Evolutionary conservation across 1,139 yeast species (phyloP), one percentile per base, ranked within the genome.

Genomic region (Blastobotrys ciferrii): DNA sequence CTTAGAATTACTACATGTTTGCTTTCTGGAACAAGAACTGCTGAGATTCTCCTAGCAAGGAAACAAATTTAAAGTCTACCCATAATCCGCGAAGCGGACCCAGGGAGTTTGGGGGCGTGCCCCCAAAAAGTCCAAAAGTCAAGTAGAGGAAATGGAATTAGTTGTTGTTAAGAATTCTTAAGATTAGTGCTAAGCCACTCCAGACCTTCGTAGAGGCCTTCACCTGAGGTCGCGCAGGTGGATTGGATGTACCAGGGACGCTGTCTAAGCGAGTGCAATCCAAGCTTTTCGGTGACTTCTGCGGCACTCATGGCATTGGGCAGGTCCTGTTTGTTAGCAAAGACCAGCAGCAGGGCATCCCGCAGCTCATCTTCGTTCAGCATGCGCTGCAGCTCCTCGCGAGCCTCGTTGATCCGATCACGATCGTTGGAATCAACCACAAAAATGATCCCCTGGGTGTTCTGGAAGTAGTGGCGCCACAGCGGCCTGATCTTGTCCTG

Each of bases 251-350:
- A 87, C 96, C 96, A 87, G 65, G 94, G 92, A 72, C 95, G 85
- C 75, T 87, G 91, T 77, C 95, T 84, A 70, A 87, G 83, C 49
- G 95, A 84, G 74, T 86, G 95, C 67, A 87, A 82, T 61, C 95
- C 95, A 66, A 87, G 80, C 74, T 87, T 87, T 74, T 87, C 95
- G 64, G 95, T 87, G 70, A 87, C 85, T 75, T 87, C 96, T 57
- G 95, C 94, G 59, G 95, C 95, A 69, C 85, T 84, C 95, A 87
- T 87, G 67, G 96, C 95, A 67, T 87, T 87, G 72, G 96, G 95
- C 76, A 87, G 79, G 78, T 87, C 96, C 76, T 87, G 95, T 75
- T 87, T 87, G 82, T 87, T 87, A 63, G 67, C 67, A 69, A 87
- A 86, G 58, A 87, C 95, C 68, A 87, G 79, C 71, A 87, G 78